Evolutionary conservation across 805 yeast genomes (phyloP).

Genomic region (Blastobotrys muscicola): DNA sequence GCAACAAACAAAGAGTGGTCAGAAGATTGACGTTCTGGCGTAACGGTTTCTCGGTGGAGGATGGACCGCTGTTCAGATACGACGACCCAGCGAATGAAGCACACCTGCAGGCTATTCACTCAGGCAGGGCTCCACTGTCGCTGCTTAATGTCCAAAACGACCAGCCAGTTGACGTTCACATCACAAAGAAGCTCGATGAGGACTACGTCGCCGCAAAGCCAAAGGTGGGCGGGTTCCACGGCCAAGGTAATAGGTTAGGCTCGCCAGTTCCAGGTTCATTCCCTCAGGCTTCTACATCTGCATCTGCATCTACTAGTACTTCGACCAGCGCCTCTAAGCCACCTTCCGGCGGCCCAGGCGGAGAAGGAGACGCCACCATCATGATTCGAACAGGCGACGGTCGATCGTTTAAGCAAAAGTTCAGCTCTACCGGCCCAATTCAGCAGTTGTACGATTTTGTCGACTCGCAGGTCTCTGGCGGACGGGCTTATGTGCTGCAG

Average conservation of each 20-base stretch:
- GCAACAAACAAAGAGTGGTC: conserved; percentile 42
- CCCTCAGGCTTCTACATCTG: conserved; percentile 3
- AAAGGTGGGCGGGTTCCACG: conserved; percentile 57
- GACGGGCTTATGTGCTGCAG: conserved; percentile 54
- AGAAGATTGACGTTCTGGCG: conserved; percentile 92
- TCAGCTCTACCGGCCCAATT: conserved; percentile 58
- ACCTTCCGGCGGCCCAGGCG: conserved; percentile 16
- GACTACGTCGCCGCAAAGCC: conserved; percentile 63
- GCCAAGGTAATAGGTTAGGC: conserved; percentile 79
- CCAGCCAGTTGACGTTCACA: conserved; percentile 88
- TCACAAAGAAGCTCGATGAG: conserved; percentile 73
- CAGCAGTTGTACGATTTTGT: conserved; percentile 62
- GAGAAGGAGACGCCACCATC: conserved; percentile 59
- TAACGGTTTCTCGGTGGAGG: conserved; percentile 93
- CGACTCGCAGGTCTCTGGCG: conserved; percentile 34
- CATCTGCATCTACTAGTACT: conserved; percentile 12
- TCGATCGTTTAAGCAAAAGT: conserved; percentile 51
- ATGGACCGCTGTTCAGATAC: conserved; percentile 74
- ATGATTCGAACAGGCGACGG: conserved; percentile 85
- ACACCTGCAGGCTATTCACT: conserved; percentile 68
- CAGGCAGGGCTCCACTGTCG: conserved; percentile 85
- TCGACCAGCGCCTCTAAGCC: conserved; percentile 20
- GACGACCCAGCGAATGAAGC: conserved; percentile 86
- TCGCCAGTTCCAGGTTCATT: conserved; percentile 52
- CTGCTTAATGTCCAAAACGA: conserved; percentile 76